These are phyloP conservation scores for Fusarium burgessii DNA, from an alignment of 2,329 filamentous ascomycete genomes.

Conservation along the genomic window DNA sequence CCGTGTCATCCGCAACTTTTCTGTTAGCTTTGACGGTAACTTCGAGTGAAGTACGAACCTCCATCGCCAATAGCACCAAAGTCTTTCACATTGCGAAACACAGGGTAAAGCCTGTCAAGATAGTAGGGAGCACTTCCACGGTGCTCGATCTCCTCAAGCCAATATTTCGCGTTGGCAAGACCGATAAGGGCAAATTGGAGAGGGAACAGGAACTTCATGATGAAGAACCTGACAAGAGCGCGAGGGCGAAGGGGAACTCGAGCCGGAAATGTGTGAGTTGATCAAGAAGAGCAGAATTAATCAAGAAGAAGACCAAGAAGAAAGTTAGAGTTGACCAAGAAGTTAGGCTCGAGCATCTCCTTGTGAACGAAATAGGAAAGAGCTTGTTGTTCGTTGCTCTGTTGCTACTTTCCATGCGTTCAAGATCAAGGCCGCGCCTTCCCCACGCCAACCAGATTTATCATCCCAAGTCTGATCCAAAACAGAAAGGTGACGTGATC, in stretches of 20 bases:
- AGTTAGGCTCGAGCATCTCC: neutral
- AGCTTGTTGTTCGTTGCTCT: neutral
- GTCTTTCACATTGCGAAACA: slow-evolving; percentile 50
- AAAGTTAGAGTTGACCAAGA: neutral
- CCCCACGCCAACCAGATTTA: neutral
- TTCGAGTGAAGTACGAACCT: slow-evolving; percentile 25
- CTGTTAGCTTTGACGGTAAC: neutral
- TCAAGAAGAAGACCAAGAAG: neutral
- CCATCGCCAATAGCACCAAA: slow-evolving; percentile 49
- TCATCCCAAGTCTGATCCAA: slow-evolving; percentile 1
- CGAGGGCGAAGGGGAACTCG: neutral
- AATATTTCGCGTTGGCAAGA: slow-evolving; percentile 33
- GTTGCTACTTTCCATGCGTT: neutral
- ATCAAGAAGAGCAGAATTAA: neutral
- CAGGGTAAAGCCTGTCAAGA: slow-evolving; percentile 45
- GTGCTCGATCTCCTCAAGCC: slow-evolving; percentile 48
- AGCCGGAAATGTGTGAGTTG: neutral
- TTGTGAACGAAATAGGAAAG: slow-evolving; percentile 6
- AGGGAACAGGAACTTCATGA: slow-evolving; percentile 35
- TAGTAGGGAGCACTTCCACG: slow-evolving; percentile 47
- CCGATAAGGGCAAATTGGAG: slow-evolving; percentile 28
- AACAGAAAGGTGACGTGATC: neutral
- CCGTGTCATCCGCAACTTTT: slow-evolving; percentile 45
- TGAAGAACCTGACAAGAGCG: neutral
- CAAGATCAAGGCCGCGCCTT: slow-evolving; percentile 7